Conservation (phyloP, 352 stramenopile species). For the Elongisporangium anandrum region DNA sequence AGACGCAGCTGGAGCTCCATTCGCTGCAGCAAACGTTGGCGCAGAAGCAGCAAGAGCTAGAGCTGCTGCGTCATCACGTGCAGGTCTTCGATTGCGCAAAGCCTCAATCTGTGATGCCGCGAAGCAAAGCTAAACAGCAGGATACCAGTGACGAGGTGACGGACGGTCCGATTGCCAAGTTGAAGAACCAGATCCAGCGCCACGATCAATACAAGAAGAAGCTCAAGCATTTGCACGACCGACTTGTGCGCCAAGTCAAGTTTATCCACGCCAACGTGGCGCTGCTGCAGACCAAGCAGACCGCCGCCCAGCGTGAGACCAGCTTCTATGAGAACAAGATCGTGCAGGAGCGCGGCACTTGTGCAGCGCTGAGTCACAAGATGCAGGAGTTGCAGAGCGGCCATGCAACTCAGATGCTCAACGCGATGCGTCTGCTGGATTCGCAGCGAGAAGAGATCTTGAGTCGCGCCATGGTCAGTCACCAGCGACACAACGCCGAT, state of each 20-base stretch:
- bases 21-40: conserved; percentile 25
- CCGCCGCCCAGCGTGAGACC: conserved; percentile 18
- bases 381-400: conserved; percentile 17
- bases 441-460: conserved; percentile 45
- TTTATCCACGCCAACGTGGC: conserved; percentile 36
- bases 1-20: conserved; percentile 42
- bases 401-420: conserved; percentile 20
- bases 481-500: conserved; percentile 38
- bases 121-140: conserved; percentile 4
- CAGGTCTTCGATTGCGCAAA: conserved; percentile 13
- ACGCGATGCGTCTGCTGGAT: conserved; percentile 28
- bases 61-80: conserved; percentile 33
- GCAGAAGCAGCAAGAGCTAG: conserved; percentile 30
- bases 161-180: conserved; percentile 4
- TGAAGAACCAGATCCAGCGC: conserved; percentile 41
- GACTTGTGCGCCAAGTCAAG: conserved; percentile 25
- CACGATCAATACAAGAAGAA: conserved; percentile 58
- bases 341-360: conserved; percentile 30
- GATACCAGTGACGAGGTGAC: not conserved
- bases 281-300: conserved; percentile 20
- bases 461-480: conserved; percentile 32
- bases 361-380: conserved; percentile 20
- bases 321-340: conserved; percentile 31
- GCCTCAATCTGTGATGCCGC: not conserved
- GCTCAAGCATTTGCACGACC: conserved; percentile 38